Percentiles rank a stretch among this genome's conserved stretches.
These are phyloP conservation scores for Castanospermum australe DNA, from an alignment of 306 rosid genomes.

Conservation along the genomic window DNA sequence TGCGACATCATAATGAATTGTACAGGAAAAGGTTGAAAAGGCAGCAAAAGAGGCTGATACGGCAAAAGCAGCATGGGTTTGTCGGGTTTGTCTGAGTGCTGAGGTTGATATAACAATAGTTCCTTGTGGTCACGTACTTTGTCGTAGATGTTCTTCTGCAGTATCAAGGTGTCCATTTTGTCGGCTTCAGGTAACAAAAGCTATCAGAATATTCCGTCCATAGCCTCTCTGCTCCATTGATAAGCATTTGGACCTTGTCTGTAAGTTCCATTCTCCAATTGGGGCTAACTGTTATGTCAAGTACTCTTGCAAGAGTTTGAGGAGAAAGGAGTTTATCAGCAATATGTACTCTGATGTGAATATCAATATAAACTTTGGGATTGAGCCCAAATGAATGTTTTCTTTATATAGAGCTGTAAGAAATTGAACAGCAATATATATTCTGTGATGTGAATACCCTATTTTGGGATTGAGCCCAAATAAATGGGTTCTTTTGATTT, in stretches of 20 bases:
- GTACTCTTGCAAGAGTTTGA: background rate
- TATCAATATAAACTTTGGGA: background rate
- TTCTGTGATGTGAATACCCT: background rate
- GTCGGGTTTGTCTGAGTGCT: slow-evolving; percentile 83
- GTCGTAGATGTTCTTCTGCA: slow-evolving; percentile 88
- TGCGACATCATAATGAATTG: background rate
- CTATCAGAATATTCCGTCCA: slow-evolving; percentile 80
- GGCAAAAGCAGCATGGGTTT: slow-evolving; percentile 92
- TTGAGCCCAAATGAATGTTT: background rate
- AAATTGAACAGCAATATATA: background rate
- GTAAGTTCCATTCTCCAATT: background rate
- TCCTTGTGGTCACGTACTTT: slow-evolving; percentile 98
- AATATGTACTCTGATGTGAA: background rate
- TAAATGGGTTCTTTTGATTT: background rate
- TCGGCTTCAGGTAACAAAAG: slow-evolving; percentile 76
- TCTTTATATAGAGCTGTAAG: too few species aligned
- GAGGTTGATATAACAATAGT: slow-evolving; percentile 82
- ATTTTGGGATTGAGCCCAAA: background rate
- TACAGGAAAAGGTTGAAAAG: slow-evolving; percentile 75
- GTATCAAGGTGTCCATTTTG: slow-evolving; percentile 94
- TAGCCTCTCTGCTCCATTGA: slow-evolving; percentile 27
- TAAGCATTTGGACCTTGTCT: slow-evolving; percentile 3
- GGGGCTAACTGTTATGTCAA: background rate
- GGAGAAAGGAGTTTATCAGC: background rate
- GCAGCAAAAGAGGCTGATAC: slow-evolving; percentile 90